phyloP scores from a whole-genome alignment of 108 stramenopile species.

The Fistulifera pelliculosa region DNA sequence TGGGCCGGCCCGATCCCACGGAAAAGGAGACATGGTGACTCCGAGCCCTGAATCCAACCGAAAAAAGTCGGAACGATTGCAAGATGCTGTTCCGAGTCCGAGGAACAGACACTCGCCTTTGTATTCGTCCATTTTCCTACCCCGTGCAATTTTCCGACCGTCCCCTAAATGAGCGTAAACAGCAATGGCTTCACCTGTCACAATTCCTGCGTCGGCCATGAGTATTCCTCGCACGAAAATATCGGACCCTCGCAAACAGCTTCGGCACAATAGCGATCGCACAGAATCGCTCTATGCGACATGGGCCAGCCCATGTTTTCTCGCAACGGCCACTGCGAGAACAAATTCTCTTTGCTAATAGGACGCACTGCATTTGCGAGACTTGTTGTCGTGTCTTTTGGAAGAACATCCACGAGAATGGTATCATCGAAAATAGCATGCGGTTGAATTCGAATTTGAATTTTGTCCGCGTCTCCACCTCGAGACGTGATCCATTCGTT shows the following conservation, averaged over 20 bases:
- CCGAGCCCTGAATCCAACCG: conserved; percentile 34
- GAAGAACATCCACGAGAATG: no score
- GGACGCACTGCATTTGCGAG: no score
- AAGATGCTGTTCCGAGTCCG: conserved; percentile 42
- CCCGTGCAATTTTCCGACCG: conserved; percentile 13
- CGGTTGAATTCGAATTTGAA: not conserved
- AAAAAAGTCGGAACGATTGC: conserved; percentile 47
- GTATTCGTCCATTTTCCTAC: conserved; percentile 34
- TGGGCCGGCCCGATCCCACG: conserved; percentile 35
- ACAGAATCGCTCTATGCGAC: conserved; percentile 38
- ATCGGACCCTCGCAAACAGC: conserved; percentile 70
- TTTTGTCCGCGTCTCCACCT: no score
- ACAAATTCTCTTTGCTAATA: no score
- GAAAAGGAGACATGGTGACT: conserved; percentile 32
- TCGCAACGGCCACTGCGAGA: no score
- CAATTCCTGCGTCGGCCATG: conserved; percentile 46
- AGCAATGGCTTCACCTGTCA: conserved; percentile 39
- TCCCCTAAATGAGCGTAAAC: conserved; percentile 39
- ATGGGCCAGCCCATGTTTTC: conserved; percentile 45
- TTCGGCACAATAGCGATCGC: conserved; percentile 70
- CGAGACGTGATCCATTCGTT: not conserved
- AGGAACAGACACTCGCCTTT: conserved; percentile 51
- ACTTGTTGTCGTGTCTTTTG: no score
- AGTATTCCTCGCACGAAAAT: conserved; percentile 64
- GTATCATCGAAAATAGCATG: no score